Base-by-base conservation (phyloP, 192 early-diverging fungal genomes). In the Entomortierella parvispora region DNA sequence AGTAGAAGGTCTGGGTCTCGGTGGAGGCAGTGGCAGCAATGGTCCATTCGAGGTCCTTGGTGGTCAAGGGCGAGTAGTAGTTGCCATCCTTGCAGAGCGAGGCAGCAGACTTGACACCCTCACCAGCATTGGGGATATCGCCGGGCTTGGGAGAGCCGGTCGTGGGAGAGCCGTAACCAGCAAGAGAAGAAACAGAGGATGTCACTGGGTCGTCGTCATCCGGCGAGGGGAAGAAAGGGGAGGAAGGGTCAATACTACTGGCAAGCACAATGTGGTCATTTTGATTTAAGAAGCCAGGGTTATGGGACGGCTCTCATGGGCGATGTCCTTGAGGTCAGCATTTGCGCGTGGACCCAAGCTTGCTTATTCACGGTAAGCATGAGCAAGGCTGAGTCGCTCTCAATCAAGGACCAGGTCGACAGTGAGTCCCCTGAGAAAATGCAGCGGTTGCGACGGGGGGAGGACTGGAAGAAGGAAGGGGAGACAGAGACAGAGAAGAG, bases 1-100 rank as follows among this genome's bases (percentile, higher is more conserved):
- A 69, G 79, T 98, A 96, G 69, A 95, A 90, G 15, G 93, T 93
- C 71, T 96, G 94, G 29, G 89, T 93, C 81, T 98, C 96, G 6
- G 96, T 95, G 7, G 93, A 90, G 11, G 89, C 88, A 34, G 89
- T 89, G 63, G 88, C 80, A 57, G 90, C 85, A 32, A 85, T 76
- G 2, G 85, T 84, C 91, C 92, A 92, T 22, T 88, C 87, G 60
- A 90, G 84, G 72, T 93, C 92, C 53, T 87, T 68, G 18, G 84
- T 80, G 33, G 86, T 81, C 28, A 88, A 49, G 12, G 83, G 74
- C 25, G 74, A 69, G 57, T 79, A 88, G 44, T 83, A 80, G 29
- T 83, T 76, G 23, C 76, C 81, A 34, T 82, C 65, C 61, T 77
- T 77, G 61, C 59, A 61, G 31, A 77, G 61, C 0, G 74, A 77